Evolutionary conservation across 768 basidiomycete genomes (phyloP).

Genomic region (Suillus weaverae): DNA sequence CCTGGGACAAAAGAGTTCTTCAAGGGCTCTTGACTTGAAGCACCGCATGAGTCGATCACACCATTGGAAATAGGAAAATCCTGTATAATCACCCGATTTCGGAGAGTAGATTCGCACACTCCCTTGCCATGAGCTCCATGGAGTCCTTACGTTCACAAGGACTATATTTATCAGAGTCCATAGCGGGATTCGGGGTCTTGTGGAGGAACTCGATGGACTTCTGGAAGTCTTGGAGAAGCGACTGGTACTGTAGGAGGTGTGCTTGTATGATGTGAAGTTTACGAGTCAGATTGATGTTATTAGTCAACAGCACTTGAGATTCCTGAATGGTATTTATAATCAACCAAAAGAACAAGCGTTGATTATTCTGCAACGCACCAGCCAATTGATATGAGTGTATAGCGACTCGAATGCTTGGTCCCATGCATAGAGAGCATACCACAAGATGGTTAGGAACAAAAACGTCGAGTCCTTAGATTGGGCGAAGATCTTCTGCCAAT

Average conservation of each 20-base stretch:
- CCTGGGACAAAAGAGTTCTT: no score
- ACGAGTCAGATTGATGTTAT: constrained; percentile 43
- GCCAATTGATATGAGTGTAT: constrained; percentile 48
- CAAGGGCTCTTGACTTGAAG: no score
- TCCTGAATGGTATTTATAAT: constrained; percentile 37
- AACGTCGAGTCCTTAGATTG: constrained; percentile 34
- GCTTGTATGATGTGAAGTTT: constrained; percentile 59
- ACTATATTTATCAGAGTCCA: constrained; percentile 30
- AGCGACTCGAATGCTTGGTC: constrained; percentile 56
- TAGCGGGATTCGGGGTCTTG: constrained; percentile 49
- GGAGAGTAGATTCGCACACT: constrained; percentile 31
- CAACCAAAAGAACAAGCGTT: neutral
- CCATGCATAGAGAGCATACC: constrained; percentile 65
- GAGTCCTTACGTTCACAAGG: neutral
- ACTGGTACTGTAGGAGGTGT: constrained; percentile 55
- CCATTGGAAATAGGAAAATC: neutral
- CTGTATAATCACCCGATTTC: constrained; percentile 53
- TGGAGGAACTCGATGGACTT: constrained; percentile 52
- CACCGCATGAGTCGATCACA: no score
- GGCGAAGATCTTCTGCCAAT: constrained; percentile 35
- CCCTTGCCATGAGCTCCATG: constrained; percentile 9
- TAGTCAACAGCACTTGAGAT: constrained; percentile 37
- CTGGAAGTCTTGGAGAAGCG: constrained; percentile 53
- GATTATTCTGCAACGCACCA: constrained; percentile 37
- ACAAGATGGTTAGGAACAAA: constrained; percentile 42